Evolutionary conservation across 1,284 basidiomycete genomes (phyloP), one percentile per base, ranked within the genome.

Genomic region (Rhodotorula sp.): DNA sequence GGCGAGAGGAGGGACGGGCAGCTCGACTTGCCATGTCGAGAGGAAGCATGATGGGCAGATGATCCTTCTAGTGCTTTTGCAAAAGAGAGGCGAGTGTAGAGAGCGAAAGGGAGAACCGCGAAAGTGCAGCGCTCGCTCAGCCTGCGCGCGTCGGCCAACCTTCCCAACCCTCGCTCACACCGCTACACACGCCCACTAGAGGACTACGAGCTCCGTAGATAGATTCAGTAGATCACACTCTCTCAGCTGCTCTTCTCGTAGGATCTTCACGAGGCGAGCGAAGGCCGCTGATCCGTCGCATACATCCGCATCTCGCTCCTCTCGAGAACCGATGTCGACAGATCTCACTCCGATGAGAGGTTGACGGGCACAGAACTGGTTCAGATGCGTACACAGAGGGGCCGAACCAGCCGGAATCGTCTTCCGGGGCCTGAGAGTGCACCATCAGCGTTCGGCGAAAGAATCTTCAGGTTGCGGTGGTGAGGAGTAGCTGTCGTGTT

Each of bases 11-110:
- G 3, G 12, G 55, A 19, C n/a, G 19, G 5, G 34, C 5, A 38
- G 55, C 3, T 18, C 26, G 26, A 23, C 64, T 48, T 57, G 49
- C 64, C 56, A 43, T 34, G 56, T 59, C 57, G 57, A 59, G n/a
- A 19, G 55, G 55, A 14, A 65, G 56, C 64, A 65, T 65, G 45
- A 5, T 65, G 64, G 34, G 34, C 34, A 38, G 34, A 5, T 38
- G 34, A 5, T 38, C 19, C 49, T 6, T n/a, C 26, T 7, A 31
- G 38, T 56, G 16, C 21, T 15, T 0, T 34, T 28, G 48, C 48
- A 34, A 28, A 18, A n/a, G 34, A 26, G 23, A 15, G 23, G n/a
- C 19, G 59, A 47, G 45, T 10, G 58, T 16, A 15, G 21, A 43
- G 49, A 52, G 49, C 19, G 34, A 43, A 31, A 28, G 58, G 10